Percentiles rank a stretch among this genome's conserved stretches.
These are phyloP conservation scores for Apiotrichum mycotoxinovorans DNA, from an alignment of 1,284 basidiomycete species.

Conservation along the genomic window DNA sequence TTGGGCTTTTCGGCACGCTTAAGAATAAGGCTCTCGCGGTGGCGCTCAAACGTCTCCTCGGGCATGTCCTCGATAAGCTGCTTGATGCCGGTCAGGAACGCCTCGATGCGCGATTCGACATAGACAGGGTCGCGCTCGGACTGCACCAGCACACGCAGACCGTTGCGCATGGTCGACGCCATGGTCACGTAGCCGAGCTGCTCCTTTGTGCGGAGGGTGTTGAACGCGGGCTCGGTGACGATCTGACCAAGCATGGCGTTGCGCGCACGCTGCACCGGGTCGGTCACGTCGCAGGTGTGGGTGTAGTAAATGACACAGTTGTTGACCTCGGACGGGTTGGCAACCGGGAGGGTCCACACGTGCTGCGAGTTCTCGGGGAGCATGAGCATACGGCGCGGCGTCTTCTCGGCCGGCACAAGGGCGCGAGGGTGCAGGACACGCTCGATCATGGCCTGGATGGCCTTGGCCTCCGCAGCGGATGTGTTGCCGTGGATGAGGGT, in stretches of 20 bases:
- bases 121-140: conserved; percentile 80
- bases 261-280: conserved; percentile 52
- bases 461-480: conserved; percentile 71
- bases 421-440: conserved; percentile 61
- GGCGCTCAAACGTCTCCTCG: conserved; percentile 62
- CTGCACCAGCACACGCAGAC: conserved; percentile 85
- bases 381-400: conserved; percentile 61
- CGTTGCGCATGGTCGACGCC: conserved; percentile 58
- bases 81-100: conserved; percentile 73
- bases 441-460: conserved; percentile 70
- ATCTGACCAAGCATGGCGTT: conserved; percentile 62
- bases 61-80: conserved; percentile 59
- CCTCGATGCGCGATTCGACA: conserved; percentile 82
- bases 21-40: conserved; percentile 62
- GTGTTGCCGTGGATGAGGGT: conserved; percentile 85
- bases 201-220: conserved; percentile 89
- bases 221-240: conserved; percentile 85
- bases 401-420: conserved; percentile 58
- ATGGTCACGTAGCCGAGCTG: conserved; percentile 87
- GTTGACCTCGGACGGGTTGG: conserved; percentile 84
- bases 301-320: conserved; percentile 75
- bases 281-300: conserved; percentile 58
- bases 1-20: conserved; percentile 71
- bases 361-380: conserved; percentile 69
- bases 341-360: conserved; percentile 66